Base-by-base conservation (phyloP, 2,329 filamentous ascomycete genomes). In the Sporothrix brunneoviolacea region DNA sequence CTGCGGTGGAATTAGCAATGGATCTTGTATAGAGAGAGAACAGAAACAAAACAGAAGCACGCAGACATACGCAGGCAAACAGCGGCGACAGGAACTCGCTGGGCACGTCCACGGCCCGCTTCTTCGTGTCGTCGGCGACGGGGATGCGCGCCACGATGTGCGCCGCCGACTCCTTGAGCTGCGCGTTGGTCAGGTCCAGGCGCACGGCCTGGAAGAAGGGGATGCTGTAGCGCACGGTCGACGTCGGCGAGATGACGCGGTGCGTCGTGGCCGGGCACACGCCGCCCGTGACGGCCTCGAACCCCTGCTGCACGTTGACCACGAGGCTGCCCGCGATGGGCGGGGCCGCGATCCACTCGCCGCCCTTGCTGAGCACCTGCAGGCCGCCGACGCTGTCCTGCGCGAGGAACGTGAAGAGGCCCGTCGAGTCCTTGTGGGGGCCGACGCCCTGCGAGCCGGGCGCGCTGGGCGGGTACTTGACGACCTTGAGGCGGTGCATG, bases 371-470 rank as follows among this genome's bases (percentile, higher is more conserved):
- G n/a, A 81, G 68, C 1, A 74, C 75, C 58, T 80, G 73, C 0
- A 80, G 64, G 0, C 77, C 73, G 37, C 69, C 62, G 2, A 73
- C 67, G 0, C 73, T 77, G 13, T 78, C 75, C 60, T 84, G 80
- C 1, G 80, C 71, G 3, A 83, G 70, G 54, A 83, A 83, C 0
- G 80, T 83, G 65, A 80, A 79, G 75, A 77, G 82, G 2, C 79
- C 79, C 0, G 77, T 81, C 0, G 74, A 81, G 60, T 80, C 77
- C 57, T 82, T 82, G 64, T 83, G 79, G 0, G 80, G 74, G 0
- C 79, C 79, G 2, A 83, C 78, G 1, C 79, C 79, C 62, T 82
- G 78, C 3, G 47, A 30, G 12, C 42, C 50, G 3, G 35, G 30
- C 0, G 47, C 45, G 1, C 56, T 52, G 0, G 66, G 58, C 1